Evolutionary conservation across 305 asterid genomes (phyloP), one percentile per base, ranked within the genome.

Genomic region (Fraxinus albicans): DNA sequence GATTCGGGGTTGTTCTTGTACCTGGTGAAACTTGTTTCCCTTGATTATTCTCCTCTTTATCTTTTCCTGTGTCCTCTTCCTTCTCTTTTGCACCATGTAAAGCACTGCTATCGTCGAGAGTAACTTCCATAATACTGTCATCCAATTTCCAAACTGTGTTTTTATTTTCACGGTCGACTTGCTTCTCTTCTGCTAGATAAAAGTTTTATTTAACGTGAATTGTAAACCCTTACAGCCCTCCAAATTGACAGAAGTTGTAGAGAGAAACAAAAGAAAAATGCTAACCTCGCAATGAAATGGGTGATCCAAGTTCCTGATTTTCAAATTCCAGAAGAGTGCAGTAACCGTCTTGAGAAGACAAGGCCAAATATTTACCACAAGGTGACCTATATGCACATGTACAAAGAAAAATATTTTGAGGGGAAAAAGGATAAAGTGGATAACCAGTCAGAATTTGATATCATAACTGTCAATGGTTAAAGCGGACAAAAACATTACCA

Each of bases 331-430:
- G 90, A 70, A 96, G 94, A 17, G 98, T 91, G 86, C 99, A 96
- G 89, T 92, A 96, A 44, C 98, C 99, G 85, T 96, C 99, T 91
- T 93, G 98, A 79, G 99, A 96, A 63, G 99, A 93, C 70, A 94
- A 75, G 15, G 88, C 96, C 87, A 96, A 81, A 83, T 87, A 93
- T 85, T 91, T 93, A 13, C 97, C 98, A 40, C 88, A 82, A 55
- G 93, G 89, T 60, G 99, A 95, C 99, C 99, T 95, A 75, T 9
- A 60, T 27, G 23, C 44, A 77, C 44, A 65, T 23, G 33, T 4
- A 25, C 15, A 27, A 3, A 9, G 6, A 19, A 31, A 17, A 31
- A 29, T 69, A 69, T 69, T 29, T 31, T 10, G 76, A 29, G 10
- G 76, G 21, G 35, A 13, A 70, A 25, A 1, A 12, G 60, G 21